Evolutionary conservation across 495 filamentous ascomycete species (phyloP).

Genomic region (Patellaria atrata): DNA sequence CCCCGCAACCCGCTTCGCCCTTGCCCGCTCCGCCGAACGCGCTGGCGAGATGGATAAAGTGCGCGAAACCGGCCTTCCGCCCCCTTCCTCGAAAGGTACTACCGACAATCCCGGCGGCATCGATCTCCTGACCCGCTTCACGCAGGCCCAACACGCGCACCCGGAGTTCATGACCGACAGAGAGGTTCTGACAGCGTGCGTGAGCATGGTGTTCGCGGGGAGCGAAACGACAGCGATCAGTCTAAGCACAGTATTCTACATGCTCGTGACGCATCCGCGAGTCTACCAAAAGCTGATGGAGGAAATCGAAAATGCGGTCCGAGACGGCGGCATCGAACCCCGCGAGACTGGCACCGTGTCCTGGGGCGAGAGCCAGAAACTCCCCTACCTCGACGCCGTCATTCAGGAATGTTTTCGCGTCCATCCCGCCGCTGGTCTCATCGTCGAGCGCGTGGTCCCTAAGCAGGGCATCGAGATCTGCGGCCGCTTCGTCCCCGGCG

Average conservation of each 20-base stretch:
- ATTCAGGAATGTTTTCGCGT: conserved; percentile 57
- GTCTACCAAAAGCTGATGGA: conserved; percentile 27
- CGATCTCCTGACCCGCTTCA: conserved; percentile 35
- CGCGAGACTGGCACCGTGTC: conserved; percentile 23
- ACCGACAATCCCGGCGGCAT: conserved; percentile 28
- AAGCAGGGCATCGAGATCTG: conserved; percentile 36
- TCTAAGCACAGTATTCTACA: conserved; percentile 28
- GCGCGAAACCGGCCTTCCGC: conserved; percentile 20
- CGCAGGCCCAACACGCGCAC: conserved; percentile 32
- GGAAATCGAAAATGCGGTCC: conserved; percentile 27
- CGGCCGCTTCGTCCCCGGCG: conserved; percentile 38
- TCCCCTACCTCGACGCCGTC: conserved; percentile 51
- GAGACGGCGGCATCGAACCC: conserved; percentile 22
- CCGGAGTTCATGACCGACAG: conserved; percentile 51
- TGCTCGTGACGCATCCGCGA: conserved; percentile 26
- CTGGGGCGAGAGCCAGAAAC: conserved; percentile 31
- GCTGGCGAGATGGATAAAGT: conserved; percentile 30
- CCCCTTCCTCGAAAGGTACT: conserved; percentile 7
- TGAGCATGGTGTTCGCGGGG: conserved; percentile 46
- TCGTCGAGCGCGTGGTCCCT: conserved; percentile 52
- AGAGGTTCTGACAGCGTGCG: conserved; percentile 49
- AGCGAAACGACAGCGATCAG: conserved; percentile 31
- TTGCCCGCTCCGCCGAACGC: conserved; percentile 40
- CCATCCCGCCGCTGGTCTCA: conserved; percentile 46
- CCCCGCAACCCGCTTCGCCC: conserved; percentile 47